phyloP scores from a whole-genome alignment of 345 rosid species.

The Hibiscus mutabilis region DNA sequence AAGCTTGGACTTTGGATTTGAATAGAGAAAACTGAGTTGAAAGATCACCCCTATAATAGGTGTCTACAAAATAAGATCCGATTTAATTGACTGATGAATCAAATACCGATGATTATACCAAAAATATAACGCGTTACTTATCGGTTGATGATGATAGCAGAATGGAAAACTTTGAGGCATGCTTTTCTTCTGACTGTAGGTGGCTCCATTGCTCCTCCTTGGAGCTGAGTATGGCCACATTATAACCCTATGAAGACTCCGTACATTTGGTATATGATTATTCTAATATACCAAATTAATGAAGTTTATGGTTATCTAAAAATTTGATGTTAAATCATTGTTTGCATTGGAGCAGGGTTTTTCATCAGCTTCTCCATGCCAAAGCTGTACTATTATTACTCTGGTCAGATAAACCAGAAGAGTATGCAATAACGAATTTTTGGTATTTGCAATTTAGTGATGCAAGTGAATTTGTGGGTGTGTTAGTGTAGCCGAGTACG shows the following conservation, averaged over 20 bases:
- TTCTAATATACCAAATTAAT: not conserved
- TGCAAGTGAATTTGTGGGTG: slow-evolving; percentile 2
- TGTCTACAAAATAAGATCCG: too few species aligned
- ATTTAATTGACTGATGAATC: too few species aligned
- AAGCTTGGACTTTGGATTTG: too few species aligned
- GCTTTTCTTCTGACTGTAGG: slow-evolving; percentile 34
- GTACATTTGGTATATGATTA: slow-evolving; percentile 44
- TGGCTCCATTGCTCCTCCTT: slow-evolving; percentile 68
- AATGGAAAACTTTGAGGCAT: not conserved
- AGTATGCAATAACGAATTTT: slow-evolving; percentile 26
- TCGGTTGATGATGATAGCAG: not conserved
- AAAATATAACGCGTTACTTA: not conserved
- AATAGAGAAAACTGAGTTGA: too few species aligned
- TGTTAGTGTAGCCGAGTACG: slow-evolving; percentile 53
- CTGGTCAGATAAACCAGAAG: slow-evolving; percentile 46
- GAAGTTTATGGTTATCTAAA: not conserved
- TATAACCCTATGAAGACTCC: slow-evolving; percentile 68
- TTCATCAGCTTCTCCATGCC: slow-evolving; percentile 72
- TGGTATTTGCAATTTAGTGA: slow-evolving; percentile 1
- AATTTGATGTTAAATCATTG: slow-evolving; percentile 2
- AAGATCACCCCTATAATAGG: too few species aligned
- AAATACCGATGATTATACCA: too few species aligned
- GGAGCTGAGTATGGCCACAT: slow-evolving; percentile 90
- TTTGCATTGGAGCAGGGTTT: slow-evolving; percentile 51
- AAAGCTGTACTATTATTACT: slow-evolving; percentile 55